These are phyloP conservation scores for Mallotus repandus DNA, from an alignment of 441 rosid genomes.

Conservation along the genomic window DNA sequence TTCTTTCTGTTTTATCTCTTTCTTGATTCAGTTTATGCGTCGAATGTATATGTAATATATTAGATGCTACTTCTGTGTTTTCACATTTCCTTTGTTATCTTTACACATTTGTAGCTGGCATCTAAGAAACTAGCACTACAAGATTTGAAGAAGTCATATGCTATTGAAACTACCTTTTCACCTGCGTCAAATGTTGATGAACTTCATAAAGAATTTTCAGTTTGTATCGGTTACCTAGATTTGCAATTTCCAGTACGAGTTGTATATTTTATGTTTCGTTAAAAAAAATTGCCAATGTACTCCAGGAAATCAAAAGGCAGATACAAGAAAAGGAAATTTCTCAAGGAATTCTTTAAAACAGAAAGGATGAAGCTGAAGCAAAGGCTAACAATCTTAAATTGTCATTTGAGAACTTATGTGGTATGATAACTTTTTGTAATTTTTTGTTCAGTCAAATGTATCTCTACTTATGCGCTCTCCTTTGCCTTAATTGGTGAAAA, in stretches of 20 bases:
- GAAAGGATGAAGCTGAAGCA: slow-evolving; percentile 55
- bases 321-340: slow-evolving; percentile 50
- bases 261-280: not conserved
- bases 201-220: slow-evolving; percentile 77
- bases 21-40: not conserved
- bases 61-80: not conserved
- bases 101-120: slow-evolving; percentile 16
- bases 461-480: slow-evolving; percentile 9
- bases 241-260: not conserved
- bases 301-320: slow-evolving; percentile 55
- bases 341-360: slow-evolving; percentile 46
- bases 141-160: slow-evolving; percentile 59
- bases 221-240: slow-evolving; percentile 42
- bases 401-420: slow-evolving; percentile 65
- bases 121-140: slow-evolving; percentile 54
- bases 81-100: not conserved
- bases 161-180: slow-evolving; percentile 44
- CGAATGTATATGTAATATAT: not conserved
- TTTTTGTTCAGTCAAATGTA: slow-evolving; percentile 13
- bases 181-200: slow-evolving; percentile 70
- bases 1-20: not conserved
- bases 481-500: not conserved
- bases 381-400: slow-evolving; percentile 56
- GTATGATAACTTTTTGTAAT: slow-evolving; percentile 36
- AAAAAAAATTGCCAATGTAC: slow-evolving; percentile 11